These are phyloP conservation scores for Nicotiana benthamiana DNA, from an alignment of 257 asterid genomes.

Conservation along the genomic window DNA sequence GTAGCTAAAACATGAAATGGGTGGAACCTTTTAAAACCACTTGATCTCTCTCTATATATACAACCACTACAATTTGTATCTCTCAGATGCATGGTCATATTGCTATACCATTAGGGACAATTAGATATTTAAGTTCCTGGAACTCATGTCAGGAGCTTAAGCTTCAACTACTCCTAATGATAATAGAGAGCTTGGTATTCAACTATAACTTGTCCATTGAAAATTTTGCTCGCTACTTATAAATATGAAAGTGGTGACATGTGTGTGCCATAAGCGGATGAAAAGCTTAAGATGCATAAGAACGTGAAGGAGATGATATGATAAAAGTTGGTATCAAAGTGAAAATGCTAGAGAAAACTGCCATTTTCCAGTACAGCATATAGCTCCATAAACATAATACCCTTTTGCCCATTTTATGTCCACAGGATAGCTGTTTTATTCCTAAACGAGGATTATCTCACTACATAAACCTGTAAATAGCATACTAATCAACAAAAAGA, in stretches of 20 bases:
- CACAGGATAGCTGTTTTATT: no score
- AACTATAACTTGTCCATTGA: neutral
- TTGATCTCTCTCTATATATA: neutral
- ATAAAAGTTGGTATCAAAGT: neutral
- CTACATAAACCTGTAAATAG: neutral
- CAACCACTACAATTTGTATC: neutral
- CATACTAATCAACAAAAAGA: neutral
- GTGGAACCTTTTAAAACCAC: neutral
- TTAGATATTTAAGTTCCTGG: neutral
- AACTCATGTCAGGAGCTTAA: neutral
- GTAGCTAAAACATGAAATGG: neutral
- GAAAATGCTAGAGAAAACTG: neutral
- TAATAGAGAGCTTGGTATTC: neutral
- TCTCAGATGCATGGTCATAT: neutral
- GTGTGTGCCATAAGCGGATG: neutral
- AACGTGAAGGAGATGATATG: neutral
- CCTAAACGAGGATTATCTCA: neutral
- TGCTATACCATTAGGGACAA: constrained; percentile 1
- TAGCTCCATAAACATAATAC: neutral
- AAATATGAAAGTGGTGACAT: neutral
- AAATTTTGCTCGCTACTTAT: neutral
- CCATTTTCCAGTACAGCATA: neutral
- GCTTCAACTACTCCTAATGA: neutral
- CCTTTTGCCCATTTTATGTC: neutral
- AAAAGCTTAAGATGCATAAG: neutral